Evolutionary conservation across 192 early-diverging fungal species (phyloP).

Genomic region (Entrophospora sp.): DNA sequence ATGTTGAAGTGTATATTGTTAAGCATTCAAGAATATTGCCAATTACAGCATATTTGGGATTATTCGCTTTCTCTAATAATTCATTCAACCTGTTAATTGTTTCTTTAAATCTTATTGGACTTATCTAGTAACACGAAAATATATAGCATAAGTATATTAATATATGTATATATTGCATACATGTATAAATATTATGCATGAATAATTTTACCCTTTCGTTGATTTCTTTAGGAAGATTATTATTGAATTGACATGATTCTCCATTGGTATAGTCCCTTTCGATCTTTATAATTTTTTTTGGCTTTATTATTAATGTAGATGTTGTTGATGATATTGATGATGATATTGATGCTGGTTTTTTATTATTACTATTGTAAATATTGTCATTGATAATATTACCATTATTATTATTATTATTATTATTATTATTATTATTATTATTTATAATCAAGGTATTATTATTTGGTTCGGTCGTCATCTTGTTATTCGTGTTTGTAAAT

Average conservation of each 20-base stretch:
- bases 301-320: neutral
- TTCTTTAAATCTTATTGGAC: neutral
- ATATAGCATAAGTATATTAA: neutral
- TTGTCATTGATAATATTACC: no score
- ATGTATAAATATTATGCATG: neutral
- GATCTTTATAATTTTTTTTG: conserved; percentile 16
- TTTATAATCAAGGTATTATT: no score
- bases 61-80: neutral
- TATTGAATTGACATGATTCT: conserved; percentile 17
- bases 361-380: no score
- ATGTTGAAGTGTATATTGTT: conserved; percentile 11
- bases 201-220: conserved; percentile 13
- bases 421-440: no score
- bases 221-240: conserved; percentile 7
- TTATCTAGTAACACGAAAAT: neutral
- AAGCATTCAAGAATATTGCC: conserved; percentile 8
- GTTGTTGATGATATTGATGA: conserved; percentile 12
- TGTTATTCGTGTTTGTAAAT: no score
- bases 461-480: no score
- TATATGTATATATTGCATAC: neutral
- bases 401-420: no score
- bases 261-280: conserved; percentile 18
- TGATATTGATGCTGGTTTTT: no score
- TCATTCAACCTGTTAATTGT: conserved; percentile 11
- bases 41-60: conserved; percentile 11